A percentile compares a stretch with the other conserved stretches of the same genome.
These are phyloP conservation scores for Rhodotorula sp. DNA, from an alignment of 1,284 basidiomycete species.

Conservation along the genomic window DNA sequence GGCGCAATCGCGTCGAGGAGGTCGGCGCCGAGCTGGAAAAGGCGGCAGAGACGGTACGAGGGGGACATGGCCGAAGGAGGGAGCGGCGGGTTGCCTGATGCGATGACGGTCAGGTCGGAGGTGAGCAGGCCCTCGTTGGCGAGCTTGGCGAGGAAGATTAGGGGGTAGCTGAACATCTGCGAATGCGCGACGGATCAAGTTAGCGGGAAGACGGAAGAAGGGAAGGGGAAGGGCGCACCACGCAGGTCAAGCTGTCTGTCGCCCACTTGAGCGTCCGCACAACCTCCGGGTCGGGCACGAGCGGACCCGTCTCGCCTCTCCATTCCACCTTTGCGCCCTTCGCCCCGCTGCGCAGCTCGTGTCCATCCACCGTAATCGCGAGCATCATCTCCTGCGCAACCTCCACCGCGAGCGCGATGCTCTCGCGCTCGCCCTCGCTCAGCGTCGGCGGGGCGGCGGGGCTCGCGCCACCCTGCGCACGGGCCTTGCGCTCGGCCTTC, in stretches of 20 bases:
- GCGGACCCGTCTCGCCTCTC: not conserved
- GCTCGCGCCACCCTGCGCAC: not conserved
- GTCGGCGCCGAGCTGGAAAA: conserved; percentile 40
- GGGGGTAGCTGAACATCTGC: conserved; percentile 37
- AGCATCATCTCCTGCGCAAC: conserved; percentile 34
- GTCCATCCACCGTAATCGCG: conserved; percentile 28
- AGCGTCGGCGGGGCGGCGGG: conserved; percentile 2
- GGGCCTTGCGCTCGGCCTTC: conserved; percentile 32
- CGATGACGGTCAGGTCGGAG: conserved; percentile 31
- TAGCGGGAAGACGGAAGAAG: not conserved
- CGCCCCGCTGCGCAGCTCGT: conserved; percentile 3
- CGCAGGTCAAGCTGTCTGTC: conserved; percentile 36
- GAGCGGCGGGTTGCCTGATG: conserved; percentile 9
- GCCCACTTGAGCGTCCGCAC: conserved; percentile 35
- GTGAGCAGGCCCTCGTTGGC: conserved; percentile 39
- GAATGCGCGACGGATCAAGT: not conserved
- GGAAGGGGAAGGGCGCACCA: conserved; percentile 21
- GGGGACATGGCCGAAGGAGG: conserved; percentile 24
- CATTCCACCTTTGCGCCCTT: conserved; percentile 7
- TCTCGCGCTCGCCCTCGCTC: conserved; percentile 23
- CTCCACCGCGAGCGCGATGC: conserved; percentile 21
- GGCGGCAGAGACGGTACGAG: conserved; percentile 39
- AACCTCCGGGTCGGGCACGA: conserved; percentile 27
- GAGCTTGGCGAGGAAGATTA: conserved; percentile 41
- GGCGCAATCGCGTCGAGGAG: conserved; percentile 40